These are phyloP conservation scores for Cryphonectria parasitica DNA, from an alignment of 2,329 filamentous ascomycete genomes.

Conservation along the genomic window DNA sequence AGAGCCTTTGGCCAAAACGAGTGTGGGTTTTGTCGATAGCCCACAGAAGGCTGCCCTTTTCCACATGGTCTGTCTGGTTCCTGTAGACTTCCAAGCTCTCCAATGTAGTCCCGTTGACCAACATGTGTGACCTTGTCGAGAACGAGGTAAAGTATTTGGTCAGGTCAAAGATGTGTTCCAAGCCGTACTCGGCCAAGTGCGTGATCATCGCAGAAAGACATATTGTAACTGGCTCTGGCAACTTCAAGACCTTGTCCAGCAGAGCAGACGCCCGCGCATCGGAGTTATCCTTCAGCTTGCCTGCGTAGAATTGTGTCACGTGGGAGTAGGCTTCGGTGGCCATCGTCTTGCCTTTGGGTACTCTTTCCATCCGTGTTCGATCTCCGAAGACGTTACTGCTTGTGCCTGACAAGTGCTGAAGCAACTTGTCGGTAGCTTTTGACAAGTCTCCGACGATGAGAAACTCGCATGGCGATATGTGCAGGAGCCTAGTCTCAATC, in stretches of 20 bases:
- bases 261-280: conserved; percentile 65
- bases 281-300: conserved; percentile 70
- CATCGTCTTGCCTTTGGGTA: conserved; percentile 76
- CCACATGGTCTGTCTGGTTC: conserved; percentile 84
- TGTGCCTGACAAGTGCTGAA: conserved; percentile 86
- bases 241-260: conserved; percentile 81
- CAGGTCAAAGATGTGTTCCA: conserved; percentile 93
- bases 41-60: conserved; percentile 93
- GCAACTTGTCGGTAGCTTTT: conserved; percentile 87
- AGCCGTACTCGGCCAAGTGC: conserved; percentile 86
- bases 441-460: conserved; percentile 90
- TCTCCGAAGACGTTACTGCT: conserved; percentile 93
- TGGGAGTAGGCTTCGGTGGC: conserved; percentile 85
- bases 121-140: conserved; percentile 91
- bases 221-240: conserved; percentile 84
- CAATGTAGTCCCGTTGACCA: conserved; percentile 91
- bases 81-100: conserved; percentile 95
- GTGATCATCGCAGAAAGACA: conserved; percentile 97
- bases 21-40: conserved; percentile 91
- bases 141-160: conserved; percentile 98
- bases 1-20: conserved; percentile 81
- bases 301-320: conserved; percentile 90
- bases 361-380: conserved; percentile 80
- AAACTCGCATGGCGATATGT: conserved; percentile 95
- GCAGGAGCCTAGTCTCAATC: conserved; percentile 90